Evolutionary conservation across 495 filamentous ascomycete species (phyloP), one percentile per base, ranked within the genome.

Genomic region (Aspergillus egyptiacus): DNA sequence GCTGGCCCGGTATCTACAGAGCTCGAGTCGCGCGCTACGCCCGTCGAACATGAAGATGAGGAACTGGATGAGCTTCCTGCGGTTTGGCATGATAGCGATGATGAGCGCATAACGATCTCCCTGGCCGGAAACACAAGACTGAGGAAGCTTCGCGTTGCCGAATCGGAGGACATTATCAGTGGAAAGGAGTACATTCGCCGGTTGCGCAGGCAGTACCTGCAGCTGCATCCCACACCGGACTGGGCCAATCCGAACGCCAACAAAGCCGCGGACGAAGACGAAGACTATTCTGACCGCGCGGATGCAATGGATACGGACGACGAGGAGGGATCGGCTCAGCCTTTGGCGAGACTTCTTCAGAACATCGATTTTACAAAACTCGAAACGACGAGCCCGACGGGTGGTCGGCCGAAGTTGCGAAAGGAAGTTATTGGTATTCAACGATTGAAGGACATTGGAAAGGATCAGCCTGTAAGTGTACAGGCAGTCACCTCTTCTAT

Each of bases 81-180:
- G 9, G 84, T 87, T 11, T 98, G 93, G 93, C 80, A 89, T 54
- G 93, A 98, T 68, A 96, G 90, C 66, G 93, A 97, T 56, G 93
- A 98, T 57, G 93, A 98, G 60, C 79, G 84, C 31, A 70, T 96
- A 41, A 78, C 79, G 15, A 73, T 98, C 37, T 96, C 91, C 3
- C 77, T 98, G 10, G 85, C 85, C 8, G 74, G 81, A 32, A 79
- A 83, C 33, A 75, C 77, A 15, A 77, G 83, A 37, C 67, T 95
- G 58, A 76, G 91, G 37, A 97, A 96, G 63, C 72, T 97, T 38
- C 79, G 93, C 30, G 67, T 78, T 6, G 76, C 80, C 14, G 91
- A 94, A 55, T 75, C 73, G 11, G 93, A 98, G 56, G 94, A 98
- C 61, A 59, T 94, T 3, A 74, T 97, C 35, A 89, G 67, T 50